A percentile compares a stretch with the other conserved stretches of the same genome.
phyloP scores from a whole-genome alignment of 1,284 basidiomycete species.

The Farysia itapuensis region DNA sequence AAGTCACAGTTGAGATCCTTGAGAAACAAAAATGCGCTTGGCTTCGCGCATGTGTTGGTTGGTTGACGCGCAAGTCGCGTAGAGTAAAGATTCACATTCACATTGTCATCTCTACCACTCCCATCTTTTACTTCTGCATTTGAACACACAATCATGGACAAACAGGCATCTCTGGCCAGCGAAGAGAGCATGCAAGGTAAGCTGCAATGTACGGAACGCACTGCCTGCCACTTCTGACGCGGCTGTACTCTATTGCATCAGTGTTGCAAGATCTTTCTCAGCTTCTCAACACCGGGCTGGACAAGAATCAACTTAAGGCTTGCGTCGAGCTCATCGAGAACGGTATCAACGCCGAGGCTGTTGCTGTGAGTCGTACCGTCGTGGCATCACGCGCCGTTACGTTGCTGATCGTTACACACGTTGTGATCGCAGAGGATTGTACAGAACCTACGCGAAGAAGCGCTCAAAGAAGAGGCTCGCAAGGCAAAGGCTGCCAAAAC shows the following conservation, averaged over 20 bases:
- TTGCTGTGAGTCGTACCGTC: slow-evolving; percentile 69
- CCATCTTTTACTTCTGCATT: no score
- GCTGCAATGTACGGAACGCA: not conserved
- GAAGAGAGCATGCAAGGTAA: not conserved
- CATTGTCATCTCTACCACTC: no score
- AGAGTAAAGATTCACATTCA: no score
- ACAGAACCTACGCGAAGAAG: slow-evolving; percentile 34
- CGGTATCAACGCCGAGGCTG: slow-evolving; percentile 79
- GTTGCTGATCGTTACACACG: not conserved
- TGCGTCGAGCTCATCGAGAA: slow-evolving; percentile 81
- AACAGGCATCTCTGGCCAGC: slow-evolving; percentile 2
- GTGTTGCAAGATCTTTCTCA: slow-evolving; percentile 80
- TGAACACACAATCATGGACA: slow-evolving; percentile 1
- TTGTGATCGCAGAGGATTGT: slow-evolving; percentile 6
- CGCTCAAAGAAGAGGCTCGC: no score
- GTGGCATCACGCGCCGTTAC: no score
- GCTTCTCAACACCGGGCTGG: slow-evolving; percentile 76
- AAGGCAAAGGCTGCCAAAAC: no score
- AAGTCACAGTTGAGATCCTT: no score
- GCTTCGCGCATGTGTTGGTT: no score
- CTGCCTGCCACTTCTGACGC: slow-evolving; percentile 62
- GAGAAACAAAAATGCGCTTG: no score
- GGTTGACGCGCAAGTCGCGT: no score
- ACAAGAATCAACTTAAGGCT: slow-evolving; percentile 77
- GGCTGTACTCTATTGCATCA: slow-evolving; percentile 67